Evolutionary conservation across 2,329 filamentous ascomycete genomes (phyloP).

Genomic region (Xylariales sp.): DNA sequence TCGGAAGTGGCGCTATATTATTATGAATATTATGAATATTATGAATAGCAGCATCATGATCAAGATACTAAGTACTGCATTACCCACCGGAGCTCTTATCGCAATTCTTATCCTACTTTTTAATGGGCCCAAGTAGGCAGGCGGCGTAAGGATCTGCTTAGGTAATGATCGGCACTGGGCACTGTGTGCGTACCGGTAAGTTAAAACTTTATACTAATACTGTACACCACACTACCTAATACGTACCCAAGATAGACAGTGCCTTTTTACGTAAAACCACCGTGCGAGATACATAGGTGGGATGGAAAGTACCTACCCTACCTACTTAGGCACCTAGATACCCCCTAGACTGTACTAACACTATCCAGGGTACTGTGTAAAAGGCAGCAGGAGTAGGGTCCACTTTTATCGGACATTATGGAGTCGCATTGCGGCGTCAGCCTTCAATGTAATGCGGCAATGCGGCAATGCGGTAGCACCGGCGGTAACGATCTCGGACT

Average conservation of each 20-base stretch:
- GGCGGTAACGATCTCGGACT: not conserved
- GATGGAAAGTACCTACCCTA: not conserved
- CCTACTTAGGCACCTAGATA: too few species aligned
- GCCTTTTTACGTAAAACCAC: too few species aligned
- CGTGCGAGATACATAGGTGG: too few species aligned
- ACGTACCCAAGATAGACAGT: too few species aligned
- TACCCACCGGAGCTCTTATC: not conserved
- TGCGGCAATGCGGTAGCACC: not conserved
- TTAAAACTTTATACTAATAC: too few species aligned
- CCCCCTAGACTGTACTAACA: too few species aligned
- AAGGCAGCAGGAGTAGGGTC: not conserved
- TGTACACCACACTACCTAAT: too few species aligned
- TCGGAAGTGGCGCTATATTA: not conserved
- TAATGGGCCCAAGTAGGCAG: not conserved
- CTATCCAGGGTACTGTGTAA: too few species aligned
- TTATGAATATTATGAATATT: not conserved
- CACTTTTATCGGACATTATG: constrained; percentile 3
- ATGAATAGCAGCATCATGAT: not conserved
- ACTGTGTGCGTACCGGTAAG: too few species aligned
- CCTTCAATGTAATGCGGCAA: constrained; percentile 5
- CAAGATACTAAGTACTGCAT: constrained; percentile 1
- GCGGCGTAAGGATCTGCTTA: too few species aligned
- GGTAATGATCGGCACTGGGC: too few species aligned
- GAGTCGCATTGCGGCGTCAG: constrained; percentile 10
- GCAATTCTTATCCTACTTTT: not conserved